phyloP scores from a whole-genome alignment of 164 flowering plant species.

The Chimonanthus salicifolius region DNA sequence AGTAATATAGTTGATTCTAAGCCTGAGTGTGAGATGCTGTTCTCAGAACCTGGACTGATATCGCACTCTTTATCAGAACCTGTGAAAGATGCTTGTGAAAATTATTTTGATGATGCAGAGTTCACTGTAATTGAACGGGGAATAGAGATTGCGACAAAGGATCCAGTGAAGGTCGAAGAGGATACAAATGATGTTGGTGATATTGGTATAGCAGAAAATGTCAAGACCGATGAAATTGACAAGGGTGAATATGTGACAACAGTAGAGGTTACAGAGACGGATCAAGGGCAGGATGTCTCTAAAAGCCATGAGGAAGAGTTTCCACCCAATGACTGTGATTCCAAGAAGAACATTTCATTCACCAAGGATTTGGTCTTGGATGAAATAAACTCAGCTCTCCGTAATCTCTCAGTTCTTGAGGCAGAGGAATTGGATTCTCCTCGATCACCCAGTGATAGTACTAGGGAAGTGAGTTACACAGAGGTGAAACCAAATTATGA shows the following conservation, averaged over 20 bases:
- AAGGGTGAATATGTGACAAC: background rate
- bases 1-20: slow-evolving; percentile 25
- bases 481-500: slow-evolving; percentile 27
- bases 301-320: slow-evolving; percentile 13
- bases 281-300: slow-evolving; percentile 11
- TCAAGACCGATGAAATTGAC: slow-evolving; percentile 24
- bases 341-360: slow-evolving; percentile 18
- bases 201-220: slow-evolving; percentile 17
- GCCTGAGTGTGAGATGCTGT: slow-evolving; percentile 37
- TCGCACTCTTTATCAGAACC: slow-evolving; percentile 13
- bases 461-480: slow-evolving; percentile 15
- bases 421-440: slow-evolving; percentile 37
- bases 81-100: slow-evolving; percentile 20
- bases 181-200: slow-evolving; percentile 8
- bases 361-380: slow-evolving; percentile 39
- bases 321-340: slow-evolving; percentile 9
- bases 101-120: slow-evolving; percentile 33
- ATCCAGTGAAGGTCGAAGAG: slow-evolving; percentile 19
- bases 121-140: slow-evolving; percentile 54
- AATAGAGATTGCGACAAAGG: slow-evolving; percentile 32
- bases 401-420: slow-evolving; percentile 32
- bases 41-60: slow-evolving; percentile 20
- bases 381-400: slow-evolving; percentile 53
- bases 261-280: slow-evolving; percentile 7
- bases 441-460: slow-evolving; percentile 19